A percentile compares a stretch with the other conserved stretches of the same genome.
Evolutionary conservation across 2,329 filamentous ascomycete genomes (phyloP).

Genomic region (Aspergillus sp.): DNA sequence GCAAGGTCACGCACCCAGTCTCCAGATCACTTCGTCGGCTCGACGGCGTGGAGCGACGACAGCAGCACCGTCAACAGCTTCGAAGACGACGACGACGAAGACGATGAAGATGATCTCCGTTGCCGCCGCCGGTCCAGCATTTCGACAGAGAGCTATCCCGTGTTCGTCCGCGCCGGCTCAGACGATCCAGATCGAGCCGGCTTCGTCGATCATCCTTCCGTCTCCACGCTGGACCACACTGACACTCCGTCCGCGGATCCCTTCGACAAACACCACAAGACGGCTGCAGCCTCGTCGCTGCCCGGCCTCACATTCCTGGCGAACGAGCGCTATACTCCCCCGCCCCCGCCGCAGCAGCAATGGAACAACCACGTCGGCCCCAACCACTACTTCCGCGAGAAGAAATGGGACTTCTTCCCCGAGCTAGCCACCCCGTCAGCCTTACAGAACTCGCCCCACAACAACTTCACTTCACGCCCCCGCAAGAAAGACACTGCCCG

Average conservation of each 20-base stretch:
- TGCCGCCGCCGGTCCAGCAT: constrained; percentile 15
- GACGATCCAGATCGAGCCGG: constrained; percentile 31
- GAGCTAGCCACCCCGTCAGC: constrained; percentile 35
- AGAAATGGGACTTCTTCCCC: constrained; percentile 44
- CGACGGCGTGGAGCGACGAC: constrained; percentile 31
- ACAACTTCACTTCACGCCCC: constrained; percentile 9
- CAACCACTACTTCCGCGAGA: constrained; percentile 41
- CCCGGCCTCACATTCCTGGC: constrained; percentile 12
- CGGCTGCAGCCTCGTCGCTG: neutral
- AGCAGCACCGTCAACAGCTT: constrained; percentile 29
- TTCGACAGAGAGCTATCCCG: constrained; percentile 32
- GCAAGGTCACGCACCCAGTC: constrained; percentile 21
- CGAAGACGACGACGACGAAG: constrained; percentile 7
- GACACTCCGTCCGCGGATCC: constrained; percentile 6
- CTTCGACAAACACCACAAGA: constrained; percentile 2
- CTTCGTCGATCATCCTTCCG: constrained; percentile 25
- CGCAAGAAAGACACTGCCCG: constrained; percentile 25
- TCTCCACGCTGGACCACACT: constrained; percentile 14
- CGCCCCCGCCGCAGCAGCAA: constrained; percentile 17
- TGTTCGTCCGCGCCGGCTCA: constrained; percentile 31
- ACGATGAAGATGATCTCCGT: neutral
- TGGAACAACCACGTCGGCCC: constrained; percentile 25
- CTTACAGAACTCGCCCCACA: constrained; percentile 17
- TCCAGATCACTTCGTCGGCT: constrained; percentile 14
- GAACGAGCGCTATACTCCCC: constrained; percentile 26